A percentile compares a stretch with the other conserved stretches of the same genome.
phyloP scores from a whole-genome alignment of 140 eudicot species.

The Flaveria floridana region DNA sequence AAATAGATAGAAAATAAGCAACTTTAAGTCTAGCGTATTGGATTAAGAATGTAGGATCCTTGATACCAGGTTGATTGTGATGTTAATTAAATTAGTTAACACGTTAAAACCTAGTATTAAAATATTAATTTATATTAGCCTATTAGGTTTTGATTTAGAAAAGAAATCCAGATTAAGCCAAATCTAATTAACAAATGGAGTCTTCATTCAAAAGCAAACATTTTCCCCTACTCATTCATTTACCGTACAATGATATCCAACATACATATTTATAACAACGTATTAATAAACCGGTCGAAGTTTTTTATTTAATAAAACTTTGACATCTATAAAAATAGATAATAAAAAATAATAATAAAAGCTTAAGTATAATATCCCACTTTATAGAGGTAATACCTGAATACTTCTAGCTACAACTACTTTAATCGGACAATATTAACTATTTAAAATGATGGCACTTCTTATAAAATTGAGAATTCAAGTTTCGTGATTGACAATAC shows the following conservation, averaged over 20 bases:
- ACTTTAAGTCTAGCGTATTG: background rate
- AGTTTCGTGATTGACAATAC: too few species aligned
- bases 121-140: background rate
- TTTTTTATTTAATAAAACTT: background rate
- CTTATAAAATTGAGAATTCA: too few species aligned
- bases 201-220: constrained; percentile 20
- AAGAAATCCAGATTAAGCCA: background rate
- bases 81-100: constrained; percentile 10
- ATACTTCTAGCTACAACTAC: too few species aligned
- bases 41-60: constrained; percentile 17
- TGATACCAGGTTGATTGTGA: constrained; percentile 23
- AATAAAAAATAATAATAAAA: too few species aligned
- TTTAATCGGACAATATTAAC: too few species aligned
- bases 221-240: constrained; percentile 13
- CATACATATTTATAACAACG: background rate
- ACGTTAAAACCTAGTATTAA: constrained; percentile 23
- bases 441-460: too few species aligned
- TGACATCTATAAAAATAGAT: background rate
- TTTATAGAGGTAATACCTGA: too few species aligned
- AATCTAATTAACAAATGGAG: constrained; percentile 7
- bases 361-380: too few species aligned
- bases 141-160: background rate
- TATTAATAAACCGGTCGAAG: background rate
- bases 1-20: background rate
- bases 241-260: background rate